phyloP scores from a whole-genome alignment of 164 flowering plant genomes.

The Nymphaea colorata region DNA sequence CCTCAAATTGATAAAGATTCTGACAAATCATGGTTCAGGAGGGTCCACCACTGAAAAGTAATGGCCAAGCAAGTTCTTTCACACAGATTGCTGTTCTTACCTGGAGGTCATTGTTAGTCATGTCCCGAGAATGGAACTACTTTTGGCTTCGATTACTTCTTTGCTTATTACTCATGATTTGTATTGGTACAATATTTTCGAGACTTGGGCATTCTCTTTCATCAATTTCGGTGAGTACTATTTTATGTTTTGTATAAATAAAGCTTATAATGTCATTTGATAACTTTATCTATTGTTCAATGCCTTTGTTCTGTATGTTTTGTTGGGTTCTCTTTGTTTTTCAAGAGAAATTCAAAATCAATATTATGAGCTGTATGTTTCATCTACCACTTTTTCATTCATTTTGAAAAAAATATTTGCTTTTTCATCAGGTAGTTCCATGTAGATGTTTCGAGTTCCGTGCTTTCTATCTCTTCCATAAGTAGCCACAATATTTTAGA shows the following conservation, averaged over 20 bases:
- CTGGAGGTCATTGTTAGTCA: constrained; percentile 88
- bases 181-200: constrained; percentile 79
- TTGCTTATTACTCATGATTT: constrained; percentile 58
- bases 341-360: no score
- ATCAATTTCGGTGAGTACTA: constrained; percentile 72
- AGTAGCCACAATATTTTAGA: no score
- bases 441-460: no score
- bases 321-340: no score
- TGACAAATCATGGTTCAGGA: constrained; percentile 34
- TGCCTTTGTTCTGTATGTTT: no score
- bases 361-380: no score
- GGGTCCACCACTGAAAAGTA: constrained; percentile 82
- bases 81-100: constrained; percentile 75
- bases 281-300: no score
- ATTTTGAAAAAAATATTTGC: no score
- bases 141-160: constrained; percentile 91
- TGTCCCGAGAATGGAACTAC: constrained; percentile 99
- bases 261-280: neutral
- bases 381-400: no score
- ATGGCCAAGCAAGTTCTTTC: constrained; percentile 57
- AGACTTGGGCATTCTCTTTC: constrained; percentile 89
- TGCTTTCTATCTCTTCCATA: no score
- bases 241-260: neutral
- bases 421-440: no score
- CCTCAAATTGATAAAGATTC: neutral